Base-by-base conservation (phyloP, 345 rosid genomes). In the Atalantia buxifolia region DNA sequence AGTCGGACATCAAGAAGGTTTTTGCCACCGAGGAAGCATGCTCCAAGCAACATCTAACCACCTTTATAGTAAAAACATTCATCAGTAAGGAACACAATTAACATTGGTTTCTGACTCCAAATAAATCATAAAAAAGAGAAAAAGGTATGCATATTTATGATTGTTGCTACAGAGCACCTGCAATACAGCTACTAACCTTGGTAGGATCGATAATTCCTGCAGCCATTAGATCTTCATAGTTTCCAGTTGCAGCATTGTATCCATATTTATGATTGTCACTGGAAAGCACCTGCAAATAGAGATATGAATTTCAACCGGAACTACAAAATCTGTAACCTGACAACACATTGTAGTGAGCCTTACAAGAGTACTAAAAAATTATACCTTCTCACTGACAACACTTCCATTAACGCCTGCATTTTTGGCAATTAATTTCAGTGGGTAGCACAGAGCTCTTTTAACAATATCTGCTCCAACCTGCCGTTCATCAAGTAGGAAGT, bases 21-120 rank as follows among this genome's bases (percentile, higher is more conserved):
- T 93, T 94, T 22, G 99, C 98, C n/a, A 97, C 99, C 0, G 98
- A 97, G 19, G 98, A 85, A 24, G 99, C 98, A 66, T 97, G 99
- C 89, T 97, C 98, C 88, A 94, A 80, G 92, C 99, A 97, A 83
- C 98, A 97, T 83, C 99, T 91, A n/a, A 95, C 98, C 85, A 93
- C 98, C 98, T 94, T 87, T 22, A n/a, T 14, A 2, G 14, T 53
- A 4, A 42, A 78, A 27, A 71, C 5, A 64, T 7, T 19, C 42
- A 53, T 14, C 38, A 69, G 56, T 24, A 25, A 19, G 69, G 24
- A 65, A 33, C 50, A 35, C 6, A 0, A 57, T 3, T 5, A 2
- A 33, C 50, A 56, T 72, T 50, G 61, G 53, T 50, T 28, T 45
- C 18, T 19, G 5, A 19, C 42, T 19, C 22, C 42, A 31, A 33